Base-by-base conservation (phyloP, 2,329 filamentous ascomycete genomes). In the Neophaeococcomyces mojaviensis region DNA sequence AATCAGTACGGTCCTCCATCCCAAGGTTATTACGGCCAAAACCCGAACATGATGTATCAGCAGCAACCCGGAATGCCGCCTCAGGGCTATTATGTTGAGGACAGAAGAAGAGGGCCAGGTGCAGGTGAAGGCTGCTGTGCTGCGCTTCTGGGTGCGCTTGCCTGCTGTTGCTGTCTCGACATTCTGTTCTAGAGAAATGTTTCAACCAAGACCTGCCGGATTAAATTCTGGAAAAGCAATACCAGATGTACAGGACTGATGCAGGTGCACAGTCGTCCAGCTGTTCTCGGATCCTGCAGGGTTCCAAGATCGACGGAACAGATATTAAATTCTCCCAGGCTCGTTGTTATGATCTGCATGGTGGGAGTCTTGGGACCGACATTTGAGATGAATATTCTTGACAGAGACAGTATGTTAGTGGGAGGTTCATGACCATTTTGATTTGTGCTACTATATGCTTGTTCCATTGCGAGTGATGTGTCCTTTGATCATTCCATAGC, bases 101-200 rank as follows among this genome's bases (percentile, higher is more conserved):
- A 54, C 33, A 16, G 62, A 28, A 61, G 62, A 28, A 61, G 65
- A 47, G 52, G 60, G 51, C 51, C 60, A 51, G 54, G 60, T 4
- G 60, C 49, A 2, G 57, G 61, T 7, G 63, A 60, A 3, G 70
- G 70, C 2, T 57, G 71, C 28, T 61, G 69, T 31, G 66, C 65
- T 3, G 71, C 64, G 13, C 52, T 71, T 35, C 58, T 70, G 49
- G 71, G 64, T 8, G 64, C 61, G 45, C 51, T 73, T 58, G 71
- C 72, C 31, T 73, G 70, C 55, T 74, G 72, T 22, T 46, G 34
- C 30, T 46, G 43, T 46, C 20, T 46, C 24, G 43, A 46, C 22
- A 15, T 39, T 5, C 35, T 46, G 81, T 44, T 76, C 68, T 9
- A 81, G 68, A 28, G 24, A n/a, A n/a, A n/a, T n/a, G n/a, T n/a